Evolutionary conservation across 2,329 filamentous ascomycete species (phyloP).

Genomic region (Thelonectria blattea): DNA sequence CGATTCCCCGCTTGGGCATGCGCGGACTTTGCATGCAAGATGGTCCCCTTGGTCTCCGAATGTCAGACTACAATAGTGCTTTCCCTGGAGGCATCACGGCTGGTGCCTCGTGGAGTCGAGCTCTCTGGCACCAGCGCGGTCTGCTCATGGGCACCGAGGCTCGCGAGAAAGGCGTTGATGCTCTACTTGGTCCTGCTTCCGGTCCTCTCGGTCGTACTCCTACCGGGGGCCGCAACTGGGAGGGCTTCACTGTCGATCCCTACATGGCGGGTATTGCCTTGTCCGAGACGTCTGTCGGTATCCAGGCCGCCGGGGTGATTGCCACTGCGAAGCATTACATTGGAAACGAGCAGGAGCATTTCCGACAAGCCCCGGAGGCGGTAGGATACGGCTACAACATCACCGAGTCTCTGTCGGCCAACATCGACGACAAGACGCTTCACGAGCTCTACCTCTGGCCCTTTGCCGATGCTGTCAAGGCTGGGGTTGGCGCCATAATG

Average conservation of each 20-base stretch:
- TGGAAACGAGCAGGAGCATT: constrained; percentile 79
- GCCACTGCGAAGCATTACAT: constrained; percentile 83
- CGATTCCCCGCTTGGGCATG: constrained; percentile 73
- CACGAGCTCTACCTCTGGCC: constrained; percentile 83
- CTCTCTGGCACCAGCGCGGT: constrained; percentile 64
- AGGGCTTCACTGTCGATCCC: constrained; percentile 73
- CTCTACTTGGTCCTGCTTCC: constrained; percentile 63
- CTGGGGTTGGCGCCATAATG: constrained; percentile 69
- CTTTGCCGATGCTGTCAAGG: constrained; percentile 73
- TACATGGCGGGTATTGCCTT: constrained; percentile 76
- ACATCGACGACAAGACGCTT: constrained; percentile 74
- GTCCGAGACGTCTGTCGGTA: constrained; percentile 75
- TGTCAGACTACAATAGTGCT: constrained; percentile 79
- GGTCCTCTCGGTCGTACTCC: constrained; percentile 56
- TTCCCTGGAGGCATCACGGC: constrained; percentile 81
- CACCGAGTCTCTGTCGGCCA: constrained; percentile 63
- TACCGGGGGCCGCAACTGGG: constrained; percentile 65
- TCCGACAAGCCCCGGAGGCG: constrained; percentile 68
- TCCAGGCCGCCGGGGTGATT: constrained; percentile 82
- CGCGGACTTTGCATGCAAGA: constrained; percentile 85
- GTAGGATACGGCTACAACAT: constrained; percentile 62
- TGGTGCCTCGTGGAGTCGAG: constrained; percentile 82
- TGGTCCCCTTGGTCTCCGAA: constrained; percentile 79
- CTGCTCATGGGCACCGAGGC: constrained; percentile 64
- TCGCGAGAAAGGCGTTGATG: constrained; percentile 76